Base-by-base conservation (phyloP, 2,329 filamentous ascomycete species). In the Fusarium brachygibbosum region DNA sequence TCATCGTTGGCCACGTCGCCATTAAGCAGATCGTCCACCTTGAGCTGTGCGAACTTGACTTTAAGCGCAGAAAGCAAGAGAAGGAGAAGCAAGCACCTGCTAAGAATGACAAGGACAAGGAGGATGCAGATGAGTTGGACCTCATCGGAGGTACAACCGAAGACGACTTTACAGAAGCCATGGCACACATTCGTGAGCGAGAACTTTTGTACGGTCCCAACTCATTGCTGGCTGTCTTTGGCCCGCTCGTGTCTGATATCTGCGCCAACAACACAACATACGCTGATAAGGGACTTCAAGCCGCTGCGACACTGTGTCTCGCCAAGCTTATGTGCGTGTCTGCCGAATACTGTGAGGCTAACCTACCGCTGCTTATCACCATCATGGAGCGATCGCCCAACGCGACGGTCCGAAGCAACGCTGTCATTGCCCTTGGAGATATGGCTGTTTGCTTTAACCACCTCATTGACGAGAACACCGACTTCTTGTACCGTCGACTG, bases 391-490 rank as follows among this genome's bases (percentile, higher is more conserved):
- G 94, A 31, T 98, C 94, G 3, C 88, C 93, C 32, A 93, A 98
- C 75, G 92, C 97, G 2, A 97, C 94, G 19, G 95, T 97, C 38
- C 91, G 96, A 52, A 97, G 93, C 74, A 99, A 99, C 77, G 93
- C 97, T 12, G 97, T 99, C 19, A 97, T 99, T 73, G 95, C 96
- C 0, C 88, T 99, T 0, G 96, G 96, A 38, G 96, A 99, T 77
- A 99, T 99, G 96, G 97, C 97, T 0, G 96, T 99, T 23, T 98
- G 94, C 86, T 99, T 99, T 86, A 99, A 99, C 77, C 96, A 99
- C 76, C 88, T 99, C 50, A 98, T 99, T 73, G 97, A 99, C 76
- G 97, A 99, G 81, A 98, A 99, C 80, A 99, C 96, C 0, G 96
- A 99, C 78, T 99, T 98, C 83, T 81, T 99, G 41, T 99, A 99